Evolutionary conservation across 2,329 filamentous ascomycete species (phyloP).

Genomic region (Nakataea oryzae): DNA sequence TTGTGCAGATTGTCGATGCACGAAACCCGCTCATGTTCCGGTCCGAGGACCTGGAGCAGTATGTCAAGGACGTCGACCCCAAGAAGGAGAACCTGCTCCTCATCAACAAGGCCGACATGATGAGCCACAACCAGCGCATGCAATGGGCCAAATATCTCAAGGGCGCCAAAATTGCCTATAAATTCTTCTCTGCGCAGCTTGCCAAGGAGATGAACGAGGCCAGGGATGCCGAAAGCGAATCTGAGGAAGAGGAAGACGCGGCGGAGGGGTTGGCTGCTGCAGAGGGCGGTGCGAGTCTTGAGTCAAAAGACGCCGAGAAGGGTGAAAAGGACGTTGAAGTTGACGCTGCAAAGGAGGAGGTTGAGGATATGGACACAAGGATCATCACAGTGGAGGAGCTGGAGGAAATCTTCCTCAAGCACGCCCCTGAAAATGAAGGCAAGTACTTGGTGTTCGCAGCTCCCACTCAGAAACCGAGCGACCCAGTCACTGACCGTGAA

Average conservation of each 20-base stretch:
- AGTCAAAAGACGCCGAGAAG: slow-evolving; percentile 21
- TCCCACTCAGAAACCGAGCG: background rate
- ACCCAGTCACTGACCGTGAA: background rate
- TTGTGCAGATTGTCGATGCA: slow-evolving; percentile 97
- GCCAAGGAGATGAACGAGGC: slow-evolving; percentile 84
- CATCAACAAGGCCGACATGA: slow-evolving; percentile 99
- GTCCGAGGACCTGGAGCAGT: slow-evolving; percentile 83
- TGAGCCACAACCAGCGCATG: slow-evolving; percentile 74
- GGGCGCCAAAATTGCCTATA: slow-evolving; percentile 72
- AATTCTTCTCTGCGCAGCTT: slow-evolving; percentile 89
- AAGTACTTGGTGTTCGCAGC: slow-evolving; percentile 13
- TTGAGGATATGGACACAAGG: slow-evolving; percentile 51
- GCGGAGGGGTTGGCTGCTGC: slow-evolving; percentile 17
- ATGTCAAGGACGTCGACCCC: slow-evolving; percentile 84
- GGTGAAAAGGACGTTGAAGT: slow-evolving; percentile 17
- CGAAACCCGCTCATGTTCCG: slow-evolving; percentile 90
- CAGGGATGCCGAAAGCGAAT: slow-evolving; percentile 41
- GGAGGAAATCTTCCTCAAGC: slow-evolving; percentile 74
- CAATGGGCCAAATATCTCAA: slow-evolving; percentile 84
- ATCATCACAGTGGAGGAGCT: slow-evolving; percentile 91
- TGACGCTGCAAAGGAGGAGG: slow-evolving; percentile 16
- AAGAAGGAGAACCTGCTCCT: slow-evolving; percentile 85
- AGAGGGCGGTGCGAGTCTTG: slow-evolving; percentile 12
- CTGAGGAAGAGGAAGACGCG: slow-evolving; percentile 19
- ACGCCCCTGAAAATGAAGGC: slow-evolving; percentile 47